These are phyloP conservation scores for Exophiala calicioides DNA, from an alignment of 2,329 filamentous ascomycete species.

Conservation along the genomic window DNA sequence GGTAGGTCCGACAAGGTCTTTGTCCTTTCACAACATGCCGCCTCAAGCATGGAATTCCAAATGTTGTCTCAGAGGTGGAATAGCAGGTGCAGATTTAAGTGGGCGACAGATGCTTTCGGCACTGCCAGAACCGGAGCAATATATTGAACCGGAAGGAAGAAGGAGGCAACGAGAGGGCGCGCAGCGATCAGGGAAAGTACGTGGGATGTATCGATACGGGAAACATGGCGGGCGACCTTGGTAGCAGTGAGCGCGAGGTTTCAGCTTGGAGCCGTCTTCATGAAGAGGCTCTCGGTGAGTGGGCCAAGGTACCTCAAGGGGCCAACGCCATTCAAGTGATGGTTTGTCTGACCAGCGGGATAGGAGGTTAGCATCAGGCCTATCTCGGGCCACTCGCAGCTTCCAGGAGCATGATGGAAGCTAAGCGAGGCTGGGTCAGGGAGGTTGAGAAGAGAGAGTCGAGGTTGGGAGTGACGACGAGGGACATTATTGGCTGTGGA, in stretches of 20 bases:
- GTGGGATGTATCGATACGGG: neutral
- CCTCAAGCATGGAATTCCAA: conserved; percentile 2
- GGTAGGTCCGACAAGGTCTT: neutral
- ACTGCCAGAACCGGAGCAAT: conserved; percentile 4
- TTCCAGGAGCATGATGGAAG: conserved; percentile 14
- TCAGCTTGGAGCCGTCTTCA: conserved; percentile 23
- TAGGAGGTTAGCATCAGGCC: conserved; percentile 18
- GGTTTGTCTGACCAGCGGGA: conserved; percentile 26
- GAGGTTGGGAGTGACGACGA: conserved; percentile 2
- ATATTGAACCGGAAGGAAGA: neutral
- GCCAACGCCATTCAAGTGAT: conserved; percentile 13
- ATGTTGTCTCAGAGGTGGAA: neutral
- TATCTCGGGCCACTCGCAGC: conserved; percentile 12
- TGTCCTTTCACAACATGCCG: conserved; percentile 13
- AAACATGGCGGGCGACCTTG: conserved; percentile 9
- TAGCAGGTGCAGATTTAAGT: neutral
- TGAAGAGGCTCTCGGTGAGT: conserved; percentile 20
- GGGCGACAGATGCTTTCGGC: conserved; percentile 1
- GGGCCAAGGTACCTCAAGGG: conserved; percentile 8
- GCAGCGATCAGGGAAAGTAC: no score
- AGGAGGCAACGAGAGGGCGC: conserved; percentile 1
- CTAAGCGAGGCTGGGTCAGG: conserved; percentile 25
- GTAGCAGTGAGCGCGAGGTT: conserved; percentile 25
- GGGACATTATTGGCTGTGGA: conserved; percentile 22
- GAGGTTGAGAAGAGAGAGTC: conserved; percentile 15